These are phyloP conservation scores for Termitomyces sp. DNA, from an alignment of 768 basidiomycete species.

Conservation along the genomic window DNA sequence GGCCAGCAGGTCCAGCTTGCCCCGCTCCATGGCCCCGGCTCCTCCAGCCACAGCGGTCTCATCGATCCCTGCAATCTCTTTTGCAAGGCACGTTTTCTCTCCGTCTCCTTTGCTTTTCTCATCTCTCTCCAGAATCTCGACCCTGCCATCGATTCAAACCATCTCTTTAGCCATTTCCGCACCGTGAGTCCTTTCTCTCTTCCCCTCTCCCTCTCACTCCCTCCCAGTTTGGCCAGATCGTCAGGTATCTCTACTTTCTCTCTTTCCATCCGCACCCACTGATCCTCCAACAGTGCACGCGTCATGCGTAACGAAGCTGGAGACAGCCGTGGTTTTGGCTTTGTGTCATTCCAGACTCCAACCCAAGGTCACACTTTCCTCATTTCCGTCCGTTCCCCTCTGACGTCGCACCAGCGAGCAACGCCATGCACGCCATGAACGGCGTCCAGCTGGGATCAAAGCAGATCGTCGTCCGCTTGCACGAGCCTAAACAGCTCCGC, in stretches of 20 bases:
- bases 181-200: conserved; percentile 40
- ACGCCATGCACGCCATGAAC: conserved; percentile 80
- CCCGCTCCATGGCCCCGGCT: conserved; percentile 69
- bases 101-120: not conserved
- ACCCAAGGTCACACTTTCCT: conserved; percentile 55
- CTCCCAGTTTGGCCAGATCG: conserved; percentile 78
- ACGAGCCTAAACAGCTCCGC: conserved; percentile 88
- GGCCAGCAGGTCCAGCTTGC: conserved; percentile 89
- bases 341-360: conserved; percentile 82
- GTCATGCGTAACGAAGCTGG: conserved; percentile 87
- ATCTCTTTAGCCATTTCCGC: conserved; percentile 78
- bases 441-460: conserved; percentile 66
- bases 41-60: conserved; percentile 77
- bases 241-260: conserved; percentile 48
- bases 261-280: not conserved
- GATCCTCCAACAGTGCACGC: conserved; percentile 56
- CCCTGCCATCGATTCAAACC: conserved; percentile 80
- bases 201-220: not conserved
- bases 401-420: conserved; percentile 41
- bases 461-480: conserved; percentile 79
- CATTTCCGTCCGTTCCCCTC: not conserved
- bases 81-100: conserved; percentile 56
- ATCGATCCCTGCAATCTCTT: conserved; percentile 91
- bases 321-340: conserved; percentile 85
- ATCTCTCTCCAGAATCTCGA: conserved; percentile 66